Evolutionary conservation across 2,329 filamentous ascomycete genomes (phyloP).

Genomic region (Exophiala bonariae): DNA sequence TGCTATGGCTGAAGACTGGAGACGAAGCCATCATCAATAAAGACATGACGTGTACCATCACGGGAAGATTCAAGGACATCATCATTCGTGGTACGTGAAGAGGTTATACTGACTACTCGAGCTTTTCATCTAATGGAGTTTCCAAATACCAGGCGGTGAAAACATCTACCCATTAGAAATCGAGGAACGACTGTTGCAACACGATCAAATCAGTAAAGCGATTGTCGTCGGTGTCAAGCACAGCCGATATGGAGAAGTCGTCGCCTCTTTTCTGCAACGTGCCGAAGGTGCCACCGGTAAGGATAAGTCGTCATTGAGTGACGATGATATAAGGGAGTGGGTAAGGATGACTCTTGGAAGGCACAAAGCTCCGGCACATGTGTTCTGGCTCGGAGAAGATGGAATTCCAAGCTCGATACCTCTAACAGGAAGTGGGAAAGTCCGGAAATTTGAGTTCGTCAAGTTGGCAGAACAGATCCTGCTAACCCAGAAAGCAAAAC

Average conservation of each 20-base stretch:
- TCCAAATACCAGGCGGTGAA: slow-evolving; percentile 61
- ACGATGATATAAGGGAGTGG: slow-evolving; percentile 62
- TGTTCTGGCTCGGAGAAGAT: slow-evolving; percentile 73
- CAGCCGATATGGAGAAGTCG: slow-evolving; percentile 71
- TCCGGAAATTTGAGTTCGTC: slow-evolving; percentile 67
- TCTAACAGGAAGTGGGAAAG: slow-evolving; percentile 71
- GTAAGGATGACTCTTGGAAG: slow-evolving; percentile 61
- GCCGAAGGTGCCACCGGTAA: slow-evolving; percentile 31
- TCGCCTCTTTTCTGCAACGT: slow-evolving; percentile 60
- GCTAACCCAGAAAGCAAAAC: slow-evolving; percentile 5
- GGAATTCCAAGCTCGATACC: slow-evolving; percentile 58
- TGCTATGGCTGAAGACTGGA: slow-evolving; percentile 66
- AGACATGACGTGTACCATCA: slow-evolving; percentile 70
- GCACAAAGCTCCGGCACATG: slow-evolving; percentile 68
- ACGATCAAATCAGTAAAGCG: slow-evolving; percentile 62
- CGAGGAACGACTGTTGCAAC: slow-evolving; percentile 68
- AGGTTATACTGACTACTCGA: too few species aligned
- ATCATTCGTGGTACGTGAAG: slow-evolving; percentile 63
- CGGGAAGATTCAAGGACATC: slow-evolving; percentile 76
- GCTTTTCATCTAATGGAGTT: too few species aligned
- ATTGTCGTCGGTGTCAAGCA: slow-evolving; percentile 71
- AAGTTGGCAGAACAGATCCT: slow-evolving; percentile 48
- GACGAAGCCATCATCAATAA: slow-evolving; percentile 55
- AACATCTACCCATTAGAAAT: slow-evolving; percentile 75
- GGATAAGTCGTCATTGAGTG: slow-evolving; percentile 36